These are phyloP conservation scores for Fagus sylvatica DNA, from an alignment of 306 rosid species.

Conservation along the genomic window DNA sequence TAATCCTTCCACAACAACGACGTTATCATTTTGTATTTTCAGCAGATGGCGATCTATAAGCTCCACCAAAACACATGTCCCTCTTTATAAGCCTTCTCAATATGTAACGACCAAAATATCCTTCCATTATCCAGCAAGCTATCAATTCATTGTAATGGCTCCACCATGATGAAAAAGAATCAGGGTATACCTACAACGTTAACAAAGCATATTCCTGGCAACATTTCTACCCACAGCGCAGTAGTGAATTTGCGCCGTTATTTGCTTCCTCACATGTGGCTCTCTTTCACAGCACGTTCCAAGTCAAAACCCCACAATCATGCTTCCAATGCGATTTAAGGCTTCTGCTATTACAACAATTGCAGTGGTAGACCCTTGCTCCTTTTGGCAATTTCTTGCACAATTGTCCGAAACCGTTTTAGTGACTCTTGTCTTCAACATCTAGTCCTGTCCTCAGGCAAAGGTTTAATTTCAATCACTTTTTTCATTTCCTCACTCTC, in stretches of 20 bases:
- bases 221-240: conserved; percentile 21
- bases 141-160: conserved; percentile 41
- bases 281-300: conserved; percentile 12
- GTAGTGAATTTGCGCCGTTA: neutral
- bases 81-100: conserved; percentile 27
- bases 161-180: conserved; percentile 15
- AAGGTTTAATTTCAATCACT: neutral
- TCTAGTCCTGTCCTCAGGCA: neutral
- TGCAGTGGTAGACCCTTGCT: conserved; percentile 9
- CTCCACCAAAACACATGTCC: conserved; percentile 34
- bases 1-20: conserved; percentile 11
- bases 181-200: conserved; percentile 31
- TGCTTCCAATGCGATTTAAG: conserved; percentile 13
- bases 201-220: neutral
- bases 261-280: neutral
- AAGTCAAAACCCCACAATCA: neutral
- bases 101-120: conserved; percentile 22
- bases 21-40: conserved; percentile 20
- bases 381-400: neutral
- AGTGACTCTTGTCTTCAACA: neutral
- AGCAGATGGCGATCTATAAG: conserved; percentile 30
- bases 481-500: too few relatives aligned
- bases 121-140: conserved; percentile 43
- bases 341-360: conserved; percentile 12
- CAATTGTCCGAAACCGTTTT: neutral